These are phyloP conservation scores for Neofusicoccum laricinum DNA, from an alignment of 2,329 filamentous ascomycete species.

Conservation along the genomic window DNA sequence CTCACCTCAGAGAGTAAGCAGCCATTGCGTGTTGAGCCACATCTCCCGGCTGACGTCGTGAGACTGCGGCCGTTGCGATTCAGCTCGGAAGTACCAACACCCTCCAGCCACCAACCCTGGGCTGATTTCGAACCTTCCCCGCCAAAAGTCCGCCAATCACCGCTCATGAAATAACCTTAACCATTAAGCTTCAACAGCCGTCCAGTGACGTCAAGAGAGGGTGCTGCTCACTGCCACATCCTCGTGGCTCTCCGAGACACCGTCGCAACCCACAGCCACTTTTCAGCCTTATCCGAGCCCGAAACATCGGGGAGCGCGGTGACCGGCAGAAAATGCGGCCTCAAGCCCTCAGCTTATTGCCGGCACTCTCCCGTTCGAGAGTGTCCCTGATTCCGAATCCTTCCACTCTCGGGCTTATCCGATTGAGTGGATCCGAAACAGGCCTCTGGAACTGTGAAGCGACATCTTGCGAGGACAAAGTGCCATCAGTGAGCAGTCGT, in stretches of 20 bases:
- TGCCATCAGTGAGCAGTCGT: too few species aligned
- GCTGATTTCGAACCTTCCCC: neutral
- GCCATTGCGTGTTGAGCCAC: neutral
- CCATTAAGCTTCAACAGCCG: neutral
- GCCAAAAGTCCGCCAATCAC: neutral
- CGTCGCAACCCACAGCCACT: neutral
- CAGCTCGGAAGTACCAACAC: neutral
- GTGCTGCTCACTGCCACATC: neutral
- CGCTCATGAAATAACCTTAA: neutral
- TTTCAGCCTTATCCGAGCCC: neutral
- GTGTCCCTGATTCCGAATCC: neutral
- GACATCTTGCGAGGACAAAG: too few species aligned
- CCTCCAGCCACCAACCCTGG: neutral
- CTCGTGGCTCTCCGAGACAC: neutral
- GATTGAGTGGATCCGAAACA: neutral
- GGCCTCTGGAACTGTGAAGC: too few species aligned
- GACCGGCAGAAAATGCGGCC: neutral
- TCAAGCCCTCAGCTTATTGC: neutral
- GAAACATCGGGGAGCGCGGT: neutral
- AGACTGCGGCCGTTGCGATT: neutral
- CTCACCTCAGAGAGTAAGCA: constrained; percentile 11
- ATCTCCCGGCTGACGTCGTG: neutral
- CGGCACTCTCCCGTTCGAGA: neutral
- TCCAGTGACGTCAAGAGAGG: neutral
- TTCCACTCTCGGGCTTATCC: neutral